Evolutionary conservation across 495 filamentous ascomycete species (phyloP), one percentile per base, ranked within the genome.

Genomic region (Daldinia vernicosa): DNA sequence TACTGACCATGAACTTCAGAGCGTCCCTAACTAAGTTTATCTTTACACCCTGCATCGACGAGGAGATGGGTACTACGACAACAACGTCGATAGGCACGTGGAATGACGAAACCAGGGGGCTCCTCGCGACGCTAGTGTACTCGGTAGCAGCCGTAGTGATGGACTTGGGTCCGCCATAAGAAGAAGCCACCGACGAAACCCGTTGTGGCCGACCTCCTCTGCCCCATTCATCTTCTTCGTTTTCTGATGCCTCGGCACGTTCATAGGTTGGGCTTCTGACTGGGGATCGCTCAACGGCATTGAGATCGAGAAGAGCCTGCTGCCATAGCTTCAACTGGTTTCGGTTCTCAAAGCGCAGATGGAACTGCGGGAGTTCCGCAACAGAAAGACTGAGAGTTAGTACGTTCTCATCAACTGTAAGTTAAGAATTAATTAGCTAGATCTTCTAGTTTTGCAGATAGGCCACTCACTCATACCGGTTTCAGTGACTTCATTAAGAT

Each of bases 1-100:
- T 92, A 60, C 90, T 86, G 7, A 98, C 94, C 67, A 99, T 90
- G 78, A 98, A 99, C 53, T 92, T 93, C 33, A 99, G 87, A 5
- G 94, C 89, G 78, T 98, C 95, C n/a, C 94, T 90, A 7, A 99
- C 87, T 0, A 99, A 86, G 54, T 92, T 97, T 71, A 99, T 98
- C 80, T 99, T 99, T 54, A 99, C 86, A 6, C 96, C 95, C 79
- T 98, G 95, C 95, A 98, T 99, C 0, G 95, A 99, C 6, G 96
- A 97, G 9, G 95, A 97, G 11, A 98, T 93, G 0, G 95, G 95
- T 53, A 99, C 95, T 35, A 99, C 95, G 7, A 98, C 92, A 2
- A 99, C 95, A 45, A 99, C 89, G 76, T 99, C 95, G 35, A 98
- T 86, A 15, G 95, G 96, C 45, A 98, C 93, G 77, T 98, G 95